These are phyloP conservation scores for Arthrobotrys pseudoclavata DNA, from an alignment of 2,329 filamentous ascomycete genomes.

Conservation along the genomic window DNA sequence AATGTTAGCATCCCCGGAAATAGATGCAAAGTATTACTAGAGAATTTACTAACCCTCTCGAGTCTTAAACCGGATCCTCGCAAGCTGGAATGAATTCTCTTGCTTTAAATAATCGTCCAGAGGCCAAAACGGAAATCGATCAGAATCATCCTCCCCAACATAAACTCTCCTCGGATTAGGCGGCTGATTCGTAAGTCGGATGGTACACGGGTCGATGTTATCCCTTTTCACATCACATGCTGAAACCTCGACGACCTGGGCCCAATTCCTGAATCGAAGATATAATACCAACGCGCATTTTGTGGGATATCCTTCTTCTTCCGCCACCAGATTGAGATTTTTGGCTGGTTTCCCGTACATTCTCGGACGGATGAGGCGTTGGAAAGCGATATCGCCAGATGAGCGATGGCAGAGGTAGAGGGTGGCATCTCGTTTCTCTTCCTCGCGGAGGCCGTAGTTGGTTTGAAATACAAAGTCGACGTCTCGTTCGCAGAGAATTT, in stretches of 20 bases:
- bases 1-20: slow-evolving; percentile 5
- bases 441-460: slow-evolving; percentile 57
- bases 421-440: slow-evolving; percentile 52
- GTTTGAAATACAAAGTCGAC: slow-evolving; percentile 59
- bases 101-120: slow-evolving; percentile 51
- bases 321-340: slow-evolving; percentile 42
- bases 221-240: slow-evolving; percentile 40
- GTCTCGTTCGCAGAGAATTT: slow-evolving; percentile 47
- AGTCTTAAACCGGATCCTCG: slow-evolving; percentile 54
- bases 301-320: slow-evolving; percentile 32
- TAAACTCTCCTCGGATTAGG: slow-evolving; percentile 43
- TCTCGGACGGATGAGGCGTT: slow-evolving; percentile 50
- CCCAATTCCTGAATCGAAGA: slow-evolving; percentile 46
- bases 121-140: slow-evolving; percentile 54
- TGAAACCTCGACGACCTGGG: slow-evolving; percentile 44
- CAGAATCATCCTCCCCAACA: slow-evolving; percentile 51
- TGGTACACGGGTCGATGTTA: slow-evolving; percentile 51
- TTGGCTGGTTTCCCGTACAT: slow-evolving; percentile 37
- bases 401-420: slow-evolving; percentile 59
- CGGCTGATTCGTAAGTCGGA: slow-evolving; percentile 51
- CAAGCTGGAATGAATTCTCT: slow-evolving; percentile 52
- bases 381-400: slow-evolving; percentile 55
- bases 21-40: background rate
- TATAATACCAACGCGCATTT: slow-evolving; percentile 55
- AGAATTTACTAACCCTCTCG: slow-evolving; percentile 41